Base-by-base conservation (phyloP, 176 grass and related monocot species). In the Calamus simplicifolius region DNA sequence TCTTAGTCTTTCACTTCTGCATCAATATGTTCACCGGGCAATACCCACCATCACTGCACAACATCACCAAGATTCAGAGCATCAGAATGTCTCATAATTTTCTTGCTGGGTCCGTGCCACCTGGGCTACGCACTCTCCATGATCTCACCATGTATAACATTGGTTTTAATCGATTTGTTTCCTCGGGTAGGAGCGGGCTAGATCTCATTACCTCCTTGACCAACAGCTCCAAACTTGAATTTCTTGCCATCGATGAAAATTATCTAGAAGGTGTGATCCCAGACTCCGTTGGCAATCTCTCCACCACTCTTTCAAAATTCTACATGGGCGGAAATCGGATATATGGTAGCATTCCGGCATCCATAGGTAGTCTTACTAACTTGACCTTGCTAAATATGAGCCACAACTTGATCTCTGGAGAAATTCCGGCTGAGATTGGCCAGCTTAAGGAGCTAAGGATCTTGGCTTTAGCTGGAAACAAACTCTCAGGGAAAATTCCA, bases 281-380 rank as follows among this genome's bases (percentile, higher is more conserved):
- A 21, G 50, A 71, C 5, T 83, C 69, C 6, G 62, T 83, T 48
- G 74, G 80, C 10, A 73, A 81, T 52, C 60, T 81, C 27, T 83
- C 74, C 27, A 58, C 19, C n/a, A 63, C 54, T 29, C 18, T 83
- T 17, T 25, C 54, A 58, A 83, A 52, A 54, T 18, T 82, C 16
- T 77, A 77, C 21, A 29, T 77, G 21, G 80, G 74, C 13, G 57
- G 62, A 19, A 83, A 83, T 56, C 25, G 18, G 56, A 72, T 82
- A 15, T 68, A 19, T 18, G 80, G 74, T 16, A 57, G 62, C 29
- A 77, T 83, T 62, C 73, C 80, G 16, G 53, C 74, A 6, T 73
- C 62, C 18, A 63, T 83, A 27, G 80, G 68, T 2, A 74, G 27
- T 29, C 62, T 83, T 67, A 27, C 73, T 10, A 48, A 30, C 6